phyloP scores from a whole-genome alignment of 495 filamentous ascomycete genomes.

The Neurospora hispaniola region DNA sequence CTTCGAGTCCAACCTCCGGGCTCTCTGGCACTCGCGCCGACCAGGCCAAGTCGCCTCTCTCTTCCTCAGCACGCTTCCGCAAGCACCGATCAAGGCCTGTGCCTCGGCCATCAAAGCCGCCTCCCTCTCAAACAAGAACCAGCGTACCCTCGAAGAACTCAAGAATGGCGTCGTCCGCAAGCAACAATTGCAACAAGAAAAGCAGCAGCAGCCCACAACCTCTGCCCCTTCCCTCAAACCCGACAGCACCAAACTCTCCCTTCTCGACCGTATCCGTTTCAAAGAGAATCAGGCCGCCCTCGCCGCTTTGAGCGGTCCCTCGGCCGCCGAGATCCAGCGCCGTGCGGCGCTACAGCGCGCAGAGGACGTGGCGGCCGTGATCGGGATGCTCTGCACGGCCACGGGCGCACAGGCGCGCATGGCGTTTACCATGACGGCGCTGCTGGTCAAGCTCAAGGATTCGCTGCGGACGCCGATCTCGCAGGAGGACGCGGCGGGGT shows the following conservation, averaged over 20 bases:
- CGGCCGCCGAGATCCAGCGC: slow-evolving; percentile 41
- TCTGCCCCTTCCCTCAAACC: slow-evolving; percentile 15
- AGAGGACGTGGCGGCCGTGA: slow-evolving; percentile 48
- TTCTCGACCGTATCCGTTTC: slow-evolving; percentile 54
- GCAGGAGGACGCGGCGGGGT: slow-evolving; percentile 44
- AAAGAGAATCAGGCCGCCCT: slow-evolving; percentile 42
- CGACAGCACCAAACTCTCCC: slow-evolving; percentile 28
- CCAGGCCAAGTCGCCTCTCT: slow-evolving; percentile 10
- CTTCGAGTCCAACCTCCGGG: slow-evolving; percentile 41
- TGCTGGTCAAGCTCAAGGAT: slow-evolving; percentile 48
- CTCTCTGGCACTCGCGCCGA: slow-evolving; percentile 32
- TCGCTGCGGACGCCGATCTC: slow-evolving; percentile 51
- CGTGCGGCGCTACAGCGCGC: slow-evolving; percentile 48
- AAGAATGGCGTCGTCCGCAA: slow-evolving; percentile 39
- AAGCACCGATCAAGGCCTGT: slow-evolving; percentile 40
- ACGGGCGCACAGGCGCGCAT: slow-evolving; percentile 29
- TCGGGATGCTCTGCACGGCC: slow-evolving; percentile 43
- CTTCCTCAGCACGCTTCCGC: slow-evolving; percentile 46
- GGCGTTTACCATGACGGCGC: slow-evolving; percentile 50
- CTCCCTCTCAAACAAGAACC: slow-evolving; percentile 42
- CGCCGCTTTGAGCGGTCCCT: slow-evolving; percentile 27
- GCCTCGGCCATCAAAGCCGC: slow-evolving; percentile 33
- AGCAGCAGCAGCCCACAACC: background rate
- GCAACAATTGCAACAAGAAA: slow-evolving; percentile 23
- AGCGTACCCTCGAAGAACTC: slow-evolving; percentile 50